Evolutionary conservation across 371 early-diverging fungal species (phyloP).

Genomic region (Sporodiniella umbellata): DNA sequence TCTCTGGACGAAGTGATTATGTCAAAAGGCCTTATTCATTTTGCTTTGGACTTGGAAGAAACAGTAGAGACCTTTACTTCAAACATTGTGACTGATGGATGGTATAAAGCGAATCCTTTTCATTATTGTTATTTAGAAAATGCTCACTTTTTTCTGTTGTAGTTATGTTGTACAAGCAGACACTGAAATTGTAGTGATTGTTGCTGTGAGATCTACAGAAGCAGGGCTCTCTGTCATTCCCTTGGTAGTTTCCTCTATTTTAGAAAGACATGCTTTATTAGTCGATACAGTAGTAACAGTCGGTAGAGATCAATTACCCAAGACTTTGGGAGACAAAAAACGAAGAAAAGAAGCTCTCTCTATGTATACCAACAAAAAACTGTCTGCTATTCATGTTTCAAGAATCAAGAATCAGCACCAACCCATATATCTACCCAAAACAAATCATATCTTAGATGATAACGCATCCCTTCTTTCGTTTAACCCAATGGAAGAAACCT

Average conservation of each 20-base stretch:
- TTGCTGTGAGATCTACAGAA: conserved; percentile 36
- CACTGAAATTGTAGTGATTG: conserved; percentile 42
- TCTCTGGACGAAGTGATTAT: conserved; percentile 63
- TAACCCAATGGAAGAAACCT: too few species aligned
- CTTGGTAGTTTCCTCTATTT: conserved; percentile 58
- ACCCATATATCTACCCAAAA: conserved; percentile 23
- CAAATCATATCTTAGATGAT: too few species aligned
- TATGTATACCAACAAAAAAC: conserved; percentile 21
- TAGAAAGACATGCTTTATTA: conserved; percentile 69
- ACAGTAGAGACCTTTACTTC: conserved; percentile 61
- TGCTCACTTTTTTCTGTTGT: too few species aligned
- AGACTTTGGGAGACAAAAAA: conserved; percentile 51
- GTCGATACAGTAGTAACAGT: conserved; percentile 68
- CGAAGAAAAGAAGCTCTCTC: conserved; percentile 41
- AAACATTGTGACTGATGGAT: conserved; percentile 49
- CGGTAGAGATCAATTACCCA: conserved; percentile 53
- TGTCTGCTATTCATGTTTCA: conserved; percentile 15
- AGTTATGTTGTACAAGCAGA: conserved; percentile 47
- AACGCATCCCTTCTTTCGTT: too few species aligned
- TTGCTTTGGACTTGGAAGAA: conserved; percentile 69
- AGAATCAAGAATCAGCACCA: conserved; percentile 32
- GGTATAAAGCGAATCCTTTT: conserved; percentile 45
- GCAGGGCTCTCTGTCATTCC: conserved; percentile 40
- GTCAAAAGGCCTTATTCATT: conserved; percentile 64
- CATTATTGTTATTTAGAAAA: too few species aligned